Percentiles rank a stretch among this genome's conserved stretches.
phyloP scores from a whole-genome alignment of 1,139 yeast species.

The Geotrichum phurueaensis region DNA sequence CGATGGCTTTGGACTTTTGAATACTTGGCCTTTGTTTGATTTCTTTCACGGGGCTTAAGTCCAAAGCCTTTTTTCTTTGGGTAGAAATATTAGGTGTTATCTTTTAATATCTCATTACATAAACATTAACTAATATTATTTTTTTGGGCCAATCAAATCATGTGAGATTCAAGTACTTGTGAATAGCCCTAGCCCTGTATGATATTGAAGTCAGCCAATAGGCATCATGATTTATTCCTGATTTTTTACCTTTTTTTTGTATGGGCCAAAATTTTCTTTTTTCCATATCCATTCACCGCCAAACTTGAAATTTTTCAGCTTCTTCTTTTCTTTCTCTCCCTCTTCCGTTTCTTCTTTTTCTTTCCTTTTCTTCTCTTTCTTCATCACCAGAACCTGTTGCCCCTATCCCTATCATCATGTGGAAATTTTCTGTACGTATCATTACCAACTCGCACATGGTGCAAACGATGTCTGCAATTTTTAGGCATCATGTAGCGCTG shows the following conservation, averaged over 20 bases:
- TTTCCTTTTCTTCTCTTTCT: not conserved
- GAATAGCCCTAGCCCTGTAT: not conserved
- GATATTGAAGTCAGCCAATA: not conserved
- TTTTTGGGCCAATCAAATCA: not conserved
- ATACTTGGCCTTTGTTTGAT: not conserved
- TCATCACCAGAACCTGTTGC: not conserved
- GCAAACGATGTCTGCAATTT: too few species aligned
- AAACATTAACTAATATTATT: not conserved
- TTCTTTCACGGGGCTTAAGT: not conserved
- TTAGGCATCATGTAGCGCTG: too few species aligned
- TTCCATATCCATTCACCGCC: not conserved
- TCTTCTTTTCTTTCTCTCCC: not conserved
- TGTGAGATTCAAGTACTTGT: not conserved
- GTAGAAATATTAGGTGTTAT: not conserved
- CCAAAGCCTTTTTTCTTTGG: not conserved
- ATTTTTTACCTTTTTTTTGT: slow-evolving; percentile 1
- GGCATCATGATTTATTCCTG: not conserved
- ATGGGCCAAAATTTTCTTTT: slow-evolving; percentile 1
- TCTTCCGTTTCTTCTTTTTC: not conserved
- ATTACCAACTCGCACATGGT: not conserved
- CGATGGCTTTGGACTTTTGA: not conserved
- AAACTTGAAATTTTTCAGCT: slow-evolving; percentile 3
- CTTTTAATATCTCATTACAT: not conserved
- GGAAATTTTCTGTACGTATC: slow-evolving; percentile 16
- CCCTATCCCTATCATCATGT: slow-evolving; percentile 7